phyloP scores from a whole-genome alignment of 805 yeast species.

The Wickerhamiella sergipiensis region DNA sequence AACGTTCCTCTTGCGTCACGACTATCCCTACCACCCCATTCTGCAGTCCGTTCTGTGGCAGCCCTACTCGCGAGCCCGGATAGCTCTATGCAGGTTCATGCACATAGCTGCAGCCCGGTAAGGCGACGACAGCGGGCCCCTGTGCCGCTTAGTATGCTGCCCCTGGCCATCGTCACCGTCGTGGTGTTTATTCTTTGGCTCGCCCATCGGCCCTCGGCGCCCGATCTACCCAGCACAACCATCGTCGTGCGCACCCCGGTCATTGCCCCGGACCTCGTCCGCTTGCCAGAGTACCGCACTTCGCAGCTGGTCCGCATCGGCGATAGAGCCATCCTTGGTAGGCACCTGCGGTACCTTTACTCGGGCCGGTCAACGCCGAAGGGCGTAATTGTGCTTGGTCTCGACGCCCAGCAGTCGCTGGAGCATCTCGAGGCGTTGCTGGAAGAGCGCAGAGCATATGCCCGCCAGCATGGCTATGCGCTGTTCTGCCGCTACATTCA shows the following conservation, averaged over 20 bases:
- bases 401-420: slow-evolving; percentile 59
- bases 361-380: slow-evolving; percentile 14
- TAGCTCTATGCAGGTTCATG: neutral
- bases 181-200: neutral
- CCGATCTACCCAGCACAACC: neutral
- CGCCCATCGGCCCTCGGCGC: neutral
- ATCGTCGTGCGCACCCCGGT: slow-evolving; percentile 7
- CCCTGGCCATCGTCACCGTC: neutral
- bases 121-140: neutral
- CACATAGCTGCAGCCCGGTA: neutral
- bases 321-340: slow-evolving; percentile 16
- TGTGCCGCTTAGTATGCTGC: neutral
- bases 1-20: neutral
- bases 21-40: neutral
- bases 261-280: slow-evolving; percentile 18
- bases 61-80: neutral
- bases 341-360: slow-evolving; percentile 10
- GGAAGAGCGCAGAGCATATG: slow-evolving; percentile 74
- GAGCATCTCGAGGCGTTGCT: slow-evolving; percentile 46
- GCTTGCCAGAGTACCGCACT: slow-evolving; percentile 17
- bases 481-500: slow-evolving; percentile 69
- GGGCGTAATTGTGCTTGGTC: slow-evolving; percentile 58
- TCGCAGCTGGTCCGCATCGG: slow-evolving; percentile 17
- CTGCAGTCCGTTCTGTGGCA: neutral
- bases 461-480: slow-evolving; percentile 61